Conservation (phyloP, 2,329 filamentous ascomycete genomes). For the Ploettnerulaceae sp. region DNA sequence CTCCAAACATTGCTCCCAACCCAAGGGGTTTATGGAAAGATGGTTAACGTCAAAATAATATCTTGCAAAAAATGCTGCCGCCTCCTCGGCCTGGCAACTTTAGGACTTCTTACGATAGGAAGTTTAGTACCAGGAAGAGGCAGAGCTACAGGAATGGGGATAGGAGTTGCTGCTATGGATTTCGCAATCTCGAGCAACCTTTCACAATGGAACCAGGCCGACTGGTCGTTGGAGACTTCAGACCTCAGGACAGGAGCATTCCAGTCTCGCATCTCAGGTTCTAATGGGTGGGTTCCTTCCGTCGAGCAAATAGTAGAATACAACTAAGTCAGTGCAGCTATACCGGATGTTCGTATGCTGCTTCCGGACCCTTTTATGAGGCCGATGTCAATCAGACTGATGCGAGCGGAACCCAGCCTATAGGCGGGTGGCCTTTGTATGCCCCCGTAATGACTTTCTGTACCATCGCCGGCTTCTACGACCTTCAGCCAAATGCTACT, state of each 20-base stretch:
- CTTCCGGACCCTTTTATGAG: slow-evolving; percentile 33
- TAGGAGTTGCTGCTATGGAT: slow-evolving; percentile 22
- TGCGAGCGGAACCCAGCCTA: slow-evolving; percentile 31
- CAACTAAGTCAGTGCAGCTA: slow-evolving; percentile 25
- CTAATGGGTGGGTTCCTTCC: slow-evolving; percentile 33
- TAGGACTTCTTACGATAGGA: neutral
- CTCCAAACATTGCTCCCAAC: too few relatives aligned
- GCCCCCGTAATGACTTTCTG: slow-evolving; percentile 59
- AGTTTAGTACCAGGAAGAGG: too few relatives aligned
- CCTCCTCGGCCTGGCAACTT: too few relatives aligned
- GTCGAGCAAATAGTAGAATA: neutral
- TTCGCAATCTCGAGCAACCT: slow-evolving; percentile 29
- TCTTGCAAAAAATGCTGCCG: too few relatives aligned
- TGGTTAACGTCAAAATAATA: too few relatives aligned
- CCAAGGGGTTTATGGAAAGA: too few relatives aligned
- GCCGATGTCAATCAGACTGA: slow-evolving; percentile 32
- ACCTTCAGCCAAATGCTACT: slow-evolving; percentile 53
- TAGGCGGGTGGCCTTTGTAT: slow-evolving; percentile 65
- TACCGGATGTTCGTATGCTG: slow-evolving; percentile 30
- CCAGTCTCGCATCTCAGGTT: slow-evolving; percentile 31
- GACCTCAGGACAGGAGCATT: slow-evolving; percentile 30
- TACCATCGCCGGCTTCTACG: slow-evolving; percentile 63
- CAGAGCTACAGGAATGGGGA: neutral
- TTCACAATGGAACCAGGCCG: slow-evolving; percentile 28
- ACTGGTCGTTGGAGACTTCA: slow-evolving; percentile 30